These are phyloP conservation scores for Apiospora kogelbergensis DNA, from an alignment of 2,329 filamentous ascomycete genomes.

Conservation along the genomic window DNA sequence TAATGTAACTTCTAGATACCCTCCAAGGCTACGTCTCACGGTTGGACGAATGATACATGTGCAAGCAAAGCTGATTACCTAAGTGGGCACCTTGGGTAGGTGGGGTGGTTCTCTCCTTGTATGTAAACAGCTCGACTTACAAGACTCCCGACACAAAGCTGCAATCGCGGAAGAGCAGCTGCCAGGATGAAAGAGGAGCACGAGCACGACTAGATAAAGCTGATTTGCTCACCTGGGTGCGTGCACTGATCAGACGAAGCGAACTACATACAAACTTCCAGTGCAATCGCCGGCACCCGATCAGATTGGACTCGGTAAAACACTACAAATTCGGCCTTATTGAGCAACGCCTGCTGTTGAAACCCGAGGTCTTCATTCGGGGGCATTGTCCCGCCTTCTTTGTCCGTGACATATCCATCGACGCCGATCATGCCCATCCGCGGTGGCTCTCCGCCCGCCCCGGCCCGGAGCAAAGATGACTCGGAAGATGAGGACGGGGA, in stretches of 20 bases:
- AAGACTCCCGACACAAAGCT: background rate
- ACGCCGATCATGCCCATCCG: background rate
- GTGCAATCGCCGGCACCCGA: background rate
- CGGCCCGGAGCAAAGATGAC: background rate
- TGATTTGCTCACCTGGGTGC: background rate
- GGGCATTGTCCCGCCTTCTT: background rate
- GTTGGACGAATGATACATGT: background rate
- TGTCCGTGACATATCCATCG: background rate
- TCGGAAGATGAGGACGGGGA: background rate
- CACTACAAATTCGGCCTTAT: background rate
- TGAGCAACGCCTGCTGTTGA: too few species aligned
- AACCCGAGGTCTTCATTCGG: background rate
- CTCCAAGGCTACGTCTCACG: background rate
- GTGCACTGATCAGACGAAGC: background rate
- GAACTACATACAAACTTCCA: background rate
- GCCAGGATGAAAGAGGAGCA: too few species aligned
- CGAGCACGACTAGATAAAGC: background rate
- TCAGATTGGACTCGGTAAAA: background rate
- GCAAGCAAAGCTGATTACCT: background rate
- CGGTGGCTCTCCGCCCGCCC: background rate
- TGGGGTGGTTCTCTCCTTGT: background rate
- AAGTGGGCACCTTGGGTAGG: background rate
- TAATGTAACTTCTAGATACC: background rate
- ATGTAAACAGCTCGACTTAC: background rate
- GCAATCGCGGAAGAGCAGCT: background rate